Conservation (phyloP, 371 early-diverging fungal species). For the Blakeslea trispora region DNA sequence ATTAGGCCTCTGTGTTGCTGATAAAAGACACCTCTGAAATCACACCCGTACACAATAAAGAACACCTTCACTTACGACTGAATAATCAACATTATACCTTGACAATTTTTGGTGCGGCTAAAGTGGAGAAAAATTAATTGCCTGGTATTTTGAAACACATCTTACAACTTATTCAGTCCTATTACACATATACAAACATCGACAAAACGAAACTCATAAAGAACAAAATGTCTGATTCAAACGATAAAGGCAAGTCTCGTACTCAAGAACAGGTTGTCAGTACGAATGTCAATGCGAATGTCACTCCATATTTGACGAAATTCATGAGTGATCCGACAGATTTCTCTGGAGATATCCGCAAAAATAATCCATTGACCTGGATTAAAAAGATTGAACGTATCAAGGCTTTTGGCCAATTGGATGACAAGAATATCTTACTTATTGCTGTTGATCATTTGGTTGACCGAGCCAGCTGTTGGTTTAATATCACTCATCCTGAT, state of each 20-base stretch:
- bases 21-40: too few species aligned
- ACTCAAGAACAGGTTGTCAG: not conserved
- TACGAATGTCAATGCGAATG: not conserved
- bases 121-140: not conserved
- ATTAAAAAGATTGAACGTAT: not conserved
- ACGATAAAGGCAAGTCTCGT: not conserved
- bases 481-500: not conserved
- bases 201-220: not conserved
- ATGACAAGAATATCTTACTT: not conserved
- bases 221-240: not conserved
- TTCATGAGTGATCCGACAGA: not conserved
- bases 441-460: not conserved
- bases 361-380: not conserved
- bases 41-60: too few species aligned
- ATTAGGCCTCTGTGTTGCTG: too few species aligned
- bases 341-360: not conserved
- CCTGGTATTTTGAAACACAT: not conserved
- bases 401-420: not conserved
- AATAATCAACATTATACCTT: too few species aligned
- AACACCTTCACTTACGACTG: too few species aligned
- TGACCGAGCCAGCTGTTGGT: not conserved
- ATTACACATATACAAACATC: not conserved
- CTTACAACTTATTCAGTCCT: not conserved
- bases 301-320: not conserved
- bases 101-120: not conserved